Conservation (phyloP, 2,329 filamentous ascomycete species). For the Monosporascus sp. region DNA sequence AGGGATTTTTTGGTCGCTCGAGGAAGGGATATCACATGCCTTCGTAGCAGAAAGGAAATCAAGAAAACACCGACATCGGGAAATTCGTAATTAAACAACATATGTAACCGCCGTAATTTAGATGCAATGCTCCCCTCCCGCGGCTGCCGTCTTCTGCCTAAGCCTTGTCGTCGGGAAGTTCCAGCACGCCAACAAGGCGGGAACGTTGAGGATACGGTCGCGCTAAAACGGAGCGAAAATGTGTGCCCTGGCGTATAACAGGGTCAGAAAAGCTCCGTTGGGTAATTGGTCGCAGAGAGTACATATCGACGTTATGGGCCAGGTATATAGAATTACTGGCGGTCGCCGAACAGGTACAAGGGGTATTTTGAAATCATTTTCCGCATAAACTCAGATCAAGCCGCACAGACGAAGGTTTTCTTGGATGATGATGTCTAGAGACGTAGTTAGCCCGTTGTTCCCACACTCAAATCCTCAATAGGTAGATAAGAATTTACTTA, state of each 20-base stretch:
- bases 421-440: conserved; percentile 95
- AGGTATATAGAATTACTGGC: conserved; percentile 27
- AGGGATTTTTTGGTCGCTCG: conserved; percentile 20
- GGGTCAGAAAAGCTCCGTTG: conserved; percentile 23
- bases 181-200: conserved; percentile 16
- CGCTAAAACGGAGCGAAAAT: conserved; percentile 18
- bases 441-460: conserved; percentile 35
- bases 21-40: conserved; percentile 18
- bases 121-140: conserved; percentile 22
- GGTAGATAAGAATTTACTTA: conserved; percentile 39
- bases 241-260: conserved; percentile 21
- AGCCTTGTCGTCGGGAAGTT: conserved; percentile 17
- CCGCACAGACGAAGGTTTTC: conserved; percentile 96
- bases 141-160: conserved; percentile 14
- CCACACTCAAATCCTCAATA: background rate
- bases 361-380: conserved; percentile 16
- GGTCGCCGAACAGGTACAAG: conserved; percentile 17
- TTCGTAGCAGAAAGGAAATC: conserved; percentile 19
- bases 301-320: conserved; percentile 27
- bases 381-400: conserved; percentile 67
- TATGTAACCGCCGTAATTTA: conserved; percentile 39
- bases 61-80: conserved; percentile 23
- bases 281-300: conserved; percentile 19
- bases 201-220: conserved; percentile 12
- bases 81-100: conserved; percentile 48